A percentile compares a stretch with the other conserved stretches of the same genome.
Evolutionary conservation across 83 land plant species (phyloP).

Genomic region (Picea mariana): DNA sequence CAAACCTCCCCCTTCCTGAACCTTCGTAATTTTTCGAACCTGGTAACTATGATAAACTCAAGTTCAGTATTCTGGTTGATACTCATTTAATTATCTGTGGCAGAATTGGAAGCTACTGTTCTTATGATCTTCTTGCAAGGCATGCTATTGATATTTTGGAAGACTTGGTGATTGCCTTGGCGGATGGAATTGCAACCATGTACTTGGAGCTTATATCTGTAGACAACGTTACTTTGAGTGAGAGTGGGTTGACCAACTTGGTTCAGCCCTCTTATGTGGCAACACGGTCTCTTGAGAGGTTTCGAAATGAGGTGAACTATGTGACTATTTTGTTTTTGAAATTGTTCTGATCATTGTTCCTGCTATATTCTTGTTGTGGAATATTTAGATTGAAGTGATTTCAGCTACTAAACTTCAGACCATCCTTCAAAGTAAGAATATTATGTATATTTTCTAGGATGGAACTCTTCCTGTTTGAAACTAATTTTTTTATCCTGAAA

Average conservation of each 20-base stretch:
- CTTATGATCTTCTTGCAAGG: slow-evolving; percentile 24
- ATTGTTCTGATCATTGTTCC: neutral
- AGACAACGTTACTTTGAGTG: slow-evolving; percentile 44
- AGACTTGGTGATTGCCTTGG: slow-evolving; percentile 64
- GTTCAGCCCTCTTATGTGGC: slow-evolving; percentile 42
- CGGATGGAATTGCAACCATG: slow-evolving; percentile 65
- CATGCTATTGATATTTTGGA: slow-evolving; percentile 59
- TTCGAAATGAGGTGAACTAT: slow-evolving; percentile 64
- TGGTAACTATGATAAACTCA: no score
- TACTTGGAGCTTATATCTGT: slow-evolving; percentile 69
- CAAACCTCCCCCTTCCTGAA: no score
- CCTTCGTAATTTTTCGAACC: no score
- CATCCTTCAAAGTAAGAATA: neutral
- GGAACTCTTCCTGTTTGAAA: neutral
- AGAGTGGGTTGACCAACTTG: slow-evolving; percentile 32
- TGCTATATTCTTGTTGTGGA: neutral
- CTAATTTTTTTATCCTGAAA: neutral
- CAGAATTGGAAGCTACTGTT: slow-evolving; percentile 44
- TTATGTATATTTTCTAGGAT: neutral
- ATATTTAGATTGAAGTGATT: neutral
- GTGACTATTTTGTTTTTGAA: neutral
- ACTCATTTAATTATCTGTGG: neutral
- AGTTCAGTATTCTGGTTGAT: neutral
- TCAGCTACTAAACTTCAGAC: neutral
- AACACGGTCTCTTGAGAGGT: slow-evolving; percentile 61